These are phyloP conservation scores for Termitomyces sp. DNA, from an alignment of 768 basidiomycete species.

Conservation along the genomic window DNA sequence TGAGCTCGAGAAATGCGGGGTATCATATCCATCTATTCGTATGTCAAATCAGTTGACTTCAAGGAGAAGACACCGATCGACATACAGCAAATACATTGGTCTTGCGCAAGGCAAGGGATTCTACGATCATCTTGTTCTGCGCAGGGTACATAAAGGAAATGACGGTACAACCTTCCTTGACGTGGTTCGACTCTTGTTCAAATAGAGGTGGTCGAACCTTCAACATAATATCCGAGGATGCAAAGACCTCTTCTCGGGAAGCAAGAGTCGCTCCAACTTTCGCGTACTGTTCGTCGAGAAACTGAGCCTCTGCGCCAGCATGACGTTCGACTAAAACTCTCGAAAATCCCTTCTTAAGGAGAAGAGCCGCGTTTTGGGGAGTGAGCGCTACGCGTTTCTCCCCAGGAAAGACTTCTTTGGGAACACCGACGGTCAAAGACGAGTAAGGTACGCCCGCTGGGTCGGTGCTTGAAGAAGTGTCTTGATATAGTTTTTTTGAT, in stretches of 20 bases:
- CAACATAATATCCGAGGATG: slow-evolving; percentile 70
- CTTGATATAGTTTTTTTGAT: slow-evolving; percentile 23
- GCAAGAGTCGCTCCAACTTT: slow-evolving; percentile 78
- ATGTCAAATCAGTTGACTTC: slow-evolving; percentile 11
- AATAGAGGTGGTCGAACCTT: slow-evolving; percentile 79
- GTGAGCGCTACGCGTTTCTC: slow-evolving; percentile 82
- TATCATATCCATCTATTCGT: slow-evolving; percentile 74
- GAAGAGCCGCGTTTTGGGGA: slow-evolving; percentile 68
- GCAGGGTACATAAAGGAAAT: slow-evolving; percentile 83
- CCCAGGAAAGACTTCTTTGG: slow-evolving; percentile 71
- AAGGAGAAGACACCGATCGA: slow-evolving; percentile 3
- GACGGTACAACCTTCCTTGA: slow-evolving; percentile 75
- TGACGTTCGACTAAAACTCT: slow-evolving; percentile 70
- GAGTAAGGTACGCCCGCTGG: slow-evolving; percentile 57
- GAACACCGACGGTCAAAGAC: slow-evolving; percentile 70
- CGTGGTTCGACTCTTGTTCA: slow-evolving; percentile 53
- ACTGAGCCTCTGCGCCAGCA: slow-evolving; percentile 72
- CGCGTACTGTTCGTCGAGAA: slow-evolving; percentile 75
- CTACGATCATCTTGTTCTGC: slow-evolving; percentile 75
- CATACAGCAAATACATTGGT: slow-evolving; percentile 69
- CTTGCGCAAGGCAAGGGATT: slow-evolving; percentile 61
- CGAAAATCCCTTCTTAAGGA: slow-evolving; percentile 81
- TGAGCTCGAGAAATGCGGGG: slow-evolving; percentile 89
- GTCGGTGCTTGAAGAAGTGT: slow-evolving; percentile 23
- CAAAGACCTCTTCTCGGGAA: slow-evolving; percentile 68